Base-by-base conservation (phyloP, 2,329 filamentous ascomycete genomes). In the Xylaria sp. region DNA sequence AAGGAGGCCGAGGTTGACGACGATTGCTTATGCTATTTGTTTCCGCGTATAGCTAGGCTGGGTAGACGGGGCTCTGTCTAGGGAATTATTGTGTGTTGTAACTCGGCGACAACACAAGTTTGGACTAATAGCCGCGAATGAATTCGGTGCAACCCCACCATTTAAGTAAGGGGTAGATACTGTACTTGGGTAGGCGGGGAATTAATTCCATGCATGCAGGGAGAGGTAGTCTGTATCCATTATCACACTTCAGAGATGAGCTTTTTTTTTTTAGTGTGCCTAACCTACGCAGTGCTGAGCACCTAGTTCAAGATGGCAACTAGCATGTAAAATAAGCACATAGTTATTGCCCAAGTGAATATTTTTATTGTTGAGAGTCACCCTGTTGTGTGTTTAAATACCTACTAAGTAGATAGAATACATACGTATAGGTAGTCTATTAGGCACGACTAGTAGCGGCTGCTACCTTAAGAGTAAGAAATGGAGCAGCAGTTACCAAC, bases 131-230 rank as follows among this genome's bases (percentile, higher is more conserved):
- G n/a, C n/a, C n/a, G n/a, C n/a, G n/a, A n/a, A 37, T 55, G 51
- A 23, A 25, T 23, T 40, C 21, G 4, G 18, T 21, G 18, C 18
- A n/a, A 54, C 60, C 37, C 60, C 60, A 42, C 60, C 42, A 63
- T 54, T 37, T 5, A 18, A 60, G 58, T 25, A n/a, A 2, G n/a
- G 23, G 16, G 13, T 40, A n/a, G n/a, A n/a, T n/a, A n/a, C n/a
- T n/a, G n/a, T 40, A 16, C n/a, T 9, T 4, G 9, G 23, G 10
- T 2, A 23, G 29, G 32, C 51, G 29, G 58, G 27, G 44, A 60
- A 35, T 50, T 53, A 53, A n/a, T 53, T 51, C 59, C 59, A 27
- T 61, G 48, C 59, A 54, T 62, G 27, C 23, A 51, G 18, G 18
- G 2, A 44, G 13, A n/a, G 16, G 42, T n/a, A n/a, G n/a, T n/a